Evolutionary conservation across 306 rosid species (phyloP).

Genomic region (Rosa multiflora): DNA sequence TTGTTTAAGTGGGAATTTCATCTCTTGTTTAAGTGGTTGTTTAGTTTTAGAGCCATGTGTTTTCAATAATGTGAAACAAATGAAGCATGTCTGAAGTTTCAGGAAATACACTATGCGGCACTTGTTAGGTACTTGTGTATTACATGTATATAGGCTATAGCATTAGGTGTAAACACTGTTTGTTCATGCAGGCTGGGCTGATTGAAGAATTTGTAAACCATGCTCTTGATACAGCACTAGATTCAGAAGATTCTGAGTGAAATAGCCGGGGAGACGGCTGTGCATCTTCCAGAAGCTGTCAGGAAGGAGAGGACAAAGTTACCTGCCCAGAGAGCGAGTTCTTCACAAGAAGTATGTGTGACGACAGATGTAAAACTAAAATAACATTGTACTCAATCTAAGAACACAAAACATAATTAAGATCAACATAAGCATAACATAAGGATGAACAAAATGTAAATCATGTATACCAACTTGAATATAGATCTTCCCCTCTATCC

Average conservation of each 20-base stretch:
- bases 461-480: no score
- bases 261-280: constrained; percentile 87
- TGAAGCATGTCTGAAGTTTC: background rate
- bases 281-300: constrained; percentile 77
- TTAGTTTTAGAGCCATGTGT: background rate
- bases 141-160: no score
- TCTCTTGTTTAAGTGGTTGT: no score
- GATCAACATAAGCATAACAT: no score
- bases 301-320: constrained; percentile 57
- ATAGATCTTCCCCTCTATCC: no score
- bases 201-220: constrained; percentile 45
- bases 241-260: constrained; percentile 81
- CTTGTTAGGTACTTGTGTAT: no score
- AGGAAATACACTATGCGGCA: background rate
- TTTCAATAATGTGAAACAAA: background rate
- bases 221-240: constrained; percentile 72
- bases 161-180: background rate
- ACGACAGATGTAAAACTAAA: no score
- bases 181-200: constrained; percentile 63
- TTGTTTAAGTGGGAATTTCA: no score
- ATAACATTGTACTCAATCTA: no score
- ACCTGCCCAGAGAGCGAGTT: constrained; percentile 36
- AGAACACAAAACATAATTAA: no score
- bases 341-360: constrained; percentile 48
- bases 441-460: no score